Evolutionary conservation across 768 basidiomycete species (phyloP).

Genomic region (Tylopilus sp.): DNA sequence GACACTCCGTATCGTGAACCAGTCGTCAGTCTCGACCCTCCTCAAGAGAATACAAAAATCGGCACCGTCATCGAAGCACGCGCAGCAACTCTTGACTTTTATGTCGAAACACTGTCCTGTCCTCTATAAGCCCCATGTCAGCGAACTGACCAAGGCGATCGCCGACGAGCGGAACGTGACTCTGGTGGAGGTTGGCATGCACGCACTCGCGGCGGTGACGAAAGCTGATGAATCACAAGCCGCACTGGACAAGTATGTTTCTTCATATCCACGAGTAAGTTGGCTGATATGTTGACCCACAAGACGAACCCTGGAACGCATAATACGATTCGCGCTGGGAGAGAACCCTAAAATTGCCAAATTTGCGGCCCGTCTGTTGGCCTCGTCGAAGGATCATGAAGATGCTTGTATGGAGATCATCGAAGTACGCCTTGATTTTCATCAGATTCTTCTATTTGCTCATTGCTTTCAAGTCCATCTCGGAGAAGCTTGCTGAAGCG

Average conservation of each 20-base stretch:
- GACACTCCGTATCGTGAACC: constrained; percentile 73
- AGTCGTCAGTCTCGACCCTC: constrained; percentile 80
- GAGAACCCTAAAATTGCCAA: constrained; percentile 71
- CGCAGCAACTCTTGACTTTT: constrained; percentile 50
- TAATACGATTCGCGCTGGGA: constrained; percentile 55
- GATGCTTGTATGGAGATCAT: constrained; percentile 53
- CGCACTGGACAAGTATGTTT: constrained; percentile 64
- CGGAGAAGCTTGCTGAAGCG: constrained; percentile 45
- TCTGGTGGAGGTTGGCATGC: constrained; percentile 65
- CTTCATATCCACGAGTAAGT: background rate
- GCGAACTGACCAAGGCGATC: constrained; percentile 72
- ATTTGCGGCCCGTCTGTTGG: constrained; percentile 76
- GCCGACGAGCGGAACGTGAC: constrained; percentile 55
- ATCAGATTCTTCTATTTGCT: background rate
- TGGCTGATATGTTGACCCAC: background rate
- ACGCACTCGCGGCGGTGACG: constrained; percentile 69
- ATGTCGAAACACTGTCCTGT: constrained; percentile 75
- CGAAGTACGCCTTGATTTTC: constrained; percentile 46
- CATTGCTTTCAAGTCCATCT: constrained; percentile 48
- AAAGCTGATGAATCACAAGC: constrained; percentile 55
- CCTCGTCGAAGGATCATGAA: constrained; percentile 51
- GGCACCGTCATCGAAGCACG: constrained; percentile 41
- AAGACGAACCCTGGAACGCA: constrained; percentile 67
- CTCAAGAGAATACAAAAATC: constrained; percentile 62
- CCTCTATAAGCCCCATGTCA: constrained; percentile 69